phyloP scores from a whole-genome alignment of 768 basidiomycete genomes.

The Naganishia onofrii region DNA sequence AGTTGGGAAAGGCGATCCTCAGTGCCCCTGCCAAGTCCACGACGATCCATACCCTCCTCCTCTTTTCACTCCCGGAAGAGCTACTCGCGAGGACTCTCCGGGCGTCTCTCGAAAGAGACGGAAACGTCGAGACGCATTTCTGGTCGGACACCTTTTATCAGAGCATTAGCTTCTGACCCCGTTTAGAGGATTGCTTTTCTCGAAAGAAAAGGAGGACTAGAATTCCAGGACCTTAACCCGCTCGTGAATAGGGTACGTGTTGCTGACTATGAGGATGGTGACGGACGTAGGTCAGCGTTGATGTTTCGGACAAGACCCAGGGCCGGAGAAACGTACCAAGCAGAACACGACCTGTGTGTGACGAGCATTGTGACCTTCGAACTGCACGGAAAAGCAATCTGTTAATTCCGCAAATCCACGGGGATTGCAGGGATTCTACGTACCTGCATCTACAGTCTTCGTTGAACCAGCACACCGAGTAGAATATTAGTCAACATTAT shows the following conservation, averaged over 20 bases:
- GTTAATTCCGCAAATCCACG: background rate
- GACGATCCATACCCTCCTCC: slow-evolving; percentile 43
- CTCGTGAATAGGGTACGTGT: slow-evolving; percentile 43
- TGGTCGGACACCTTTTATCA: slow-evolving; percentile 48
- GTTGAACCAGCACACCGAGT: background rate
- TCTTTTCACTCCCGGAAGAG: slow-evolving; percentile 27
- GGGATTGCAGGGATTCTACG: background rate
- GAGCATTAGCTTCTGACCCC: slow-evolving; percentile 43
- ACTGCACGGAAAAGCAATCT: slow-evolving; percentile 29
- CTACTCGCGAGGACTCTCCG: slow-evolving; percentile 30
- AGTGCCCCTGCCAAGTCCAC: slow-evolving; percentile 49
- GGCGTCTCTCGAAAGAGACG: slow-evolving; percentile 24
- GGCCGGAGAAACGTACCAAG: slow-evolving; percentile 4
- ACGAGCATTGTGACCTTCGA: slow-evolving; percentile 53
- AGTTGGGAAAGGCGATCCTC: slow-evolving; percentile 46
- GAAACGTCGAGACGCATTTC: slow-evolving; percentile 48
- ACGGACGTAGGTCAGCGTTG: background rate
- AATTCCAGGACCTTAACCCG: slow-evolving; percentile 55
- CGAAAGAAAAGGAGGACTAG: slow-evolving; percentile 42
- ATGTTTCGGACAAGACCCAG: background rate
- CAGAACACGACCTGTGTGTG: slow-evolving; percentile 33
- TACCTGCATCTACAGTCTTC: slow-evolving; percentile 26
- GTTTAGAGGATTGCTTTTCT: slow-evolving; percentile 43
- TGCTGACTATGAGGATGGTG: background rate
- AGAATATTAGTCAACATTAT: slow-evolving; percentile 21